Evolutionary conservation across 1,284 basidiomycete species (phyloP), one percentile per base, ranked within the genome.

Genomic region (Ceratobasidium sp.): DNA sequence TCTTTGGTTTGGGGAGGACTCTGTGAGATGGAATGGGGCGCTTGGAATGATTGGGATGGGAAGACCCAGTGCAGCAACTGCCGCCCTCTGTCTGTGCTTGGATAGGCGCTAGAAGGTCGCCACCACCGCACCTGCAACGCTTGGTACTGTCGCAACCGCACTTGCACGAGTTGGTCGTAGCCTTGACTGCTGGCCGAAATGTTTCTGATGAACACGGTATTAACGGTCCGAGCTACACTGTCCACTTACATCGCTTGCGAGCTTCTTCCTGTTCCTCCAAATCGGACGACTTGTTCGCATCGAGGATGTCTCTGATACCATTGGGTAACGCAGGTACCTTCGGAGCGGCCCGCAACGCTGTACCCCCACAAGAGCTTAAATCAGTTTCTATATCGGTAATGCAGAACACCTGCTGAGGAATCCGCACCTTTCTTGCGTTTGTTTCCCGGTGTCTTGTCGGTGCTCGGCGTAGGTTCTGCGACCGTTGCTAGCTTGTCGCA

Each of bases 401-500:
- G 25, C 30, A 25, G 25, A 53, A 9, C 11, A 53, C 51, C 18
- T 53, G 23, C 18, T 53, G 23, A 30, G 25, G 42, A 36, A 28
- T 33, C 46, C 69, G 16, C 30, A 61, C 69, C 40, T 42, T 62
- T 72, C 58, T 61, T 72, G 42, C 58, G 69, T 51, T 72, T 72
- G n/a, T 38, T 60, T 36, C 56, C 56, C 56, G 69, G 58, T n/a
- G 23, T 38, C 56, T 72, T 36, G 33, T 61, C 60, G 56, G 58
- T 40, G 40, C 60, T 53, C 16, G 48, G 23, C 36, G 44, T 38
- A 36, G 54, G 64, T 46, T 49, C 44, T 66, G 66, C 73, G 38
- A 46, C 53, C 38, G 48, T 60, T 38, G 59, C 33, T 38, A 72
- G 74, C n/a, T 74, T 66, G 63, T 73, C 75, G 69, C 75, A 75